Percentiles rank a stretch among this genome's conserved stretches.
These are phyloP conservation scores for Aspergillus hiratsukae DNA, from an alignment of 2,329 filamentous ascomycete species.

Conservation along the genomic window DNA sequence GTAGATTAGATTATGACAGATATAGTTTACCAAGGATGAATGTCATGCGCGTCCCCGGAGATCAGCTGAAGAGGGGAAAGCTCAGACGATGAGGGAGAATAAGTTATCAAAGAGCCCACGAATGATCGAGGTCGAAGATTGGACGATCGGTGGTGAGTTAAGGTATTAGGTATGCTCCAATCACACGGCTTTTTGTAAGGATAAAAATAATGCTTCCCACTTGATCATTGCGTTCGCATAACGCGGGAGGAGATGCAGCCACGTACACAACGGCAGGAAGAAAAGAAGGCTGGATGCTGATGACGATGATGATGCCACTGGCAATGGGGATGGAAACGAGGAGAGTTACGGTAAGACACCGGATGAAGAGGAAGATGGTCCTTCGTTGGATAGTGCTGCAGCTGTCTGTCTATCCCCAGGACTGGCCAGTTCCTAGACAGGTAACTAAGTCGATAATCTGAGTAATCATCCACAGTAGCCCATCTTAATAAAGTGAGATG, in stretches of 20 bases:
- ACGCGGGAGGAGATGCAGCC: conserved; percentile 17
- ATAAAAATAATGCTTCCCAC: not conserved
- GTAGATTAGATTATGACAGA: conserved; percentile 15
- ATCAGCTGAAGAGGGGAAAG: conserved; percentile 16
- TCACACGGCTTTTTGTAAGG: not conserved
- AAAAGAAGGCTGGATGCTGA: conserved; percentile 3
- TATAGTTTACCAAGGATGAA: conserved; percentile 7
- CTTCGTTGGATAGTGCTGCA: not conserved
- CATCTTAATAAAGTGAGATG: not conserved
- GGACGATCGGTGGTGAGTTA: conserved; percentile 15
- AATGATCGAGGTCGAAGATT: conserved; percentile 11
- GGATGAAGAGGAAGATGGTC: not conserved
- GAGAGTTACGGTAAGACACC: conserved; percentile 1
- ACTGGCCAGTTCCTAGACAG: not conserved
- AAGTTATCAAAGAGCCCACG: conserved; percentile 8
- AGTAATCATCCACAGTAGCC: not conserved
- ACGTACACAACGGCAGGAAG: conserved; percentile 17
- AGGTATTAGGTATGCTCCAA: conserved; percentile 9
- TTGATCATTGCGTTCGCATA: conserved; percentile 17
- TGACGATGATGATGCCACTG: conserved; percentile 6
- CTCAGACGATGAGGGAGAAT: conserved; percentile 3
- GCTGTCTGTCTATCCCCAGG: not conserved
- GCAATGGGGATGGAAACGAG: conserved; percentile 2
- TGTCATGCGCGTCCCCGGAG: conserved; percentile 12
- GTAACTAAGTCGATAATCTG: not conserved